A percentile compares a stretch with the other conserved stretches of the same genome.
phyloP scores from a whole-genome alignment of 805 yeast species.

The Zygosaccharomyces siamensis region DNA sequence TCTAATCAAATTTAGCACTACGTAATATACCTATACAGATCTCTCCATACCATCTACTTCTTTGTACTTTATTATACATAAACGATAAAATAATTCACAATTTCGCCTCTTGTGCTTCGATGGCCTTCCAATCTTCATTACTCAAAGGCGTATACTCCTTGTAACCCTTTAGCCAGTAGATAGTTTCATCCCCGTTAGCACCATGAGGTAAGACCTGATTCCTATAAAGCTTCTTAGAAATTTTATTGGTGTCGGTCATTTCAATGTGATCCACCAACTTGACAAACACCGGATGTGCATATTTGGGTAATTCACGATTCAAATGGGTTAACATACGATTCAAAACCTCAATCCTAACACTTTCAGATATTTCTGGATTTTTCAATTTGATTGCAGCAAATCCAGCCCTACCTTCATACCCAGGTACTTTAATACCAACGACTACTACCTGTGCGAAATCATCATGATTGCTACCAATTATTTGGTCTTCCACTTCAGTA shows the following conservation, averaged over 20 bases:
- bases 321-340: conserved; percentile 37
- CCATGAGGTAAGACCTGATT: conserved; percentile 70
- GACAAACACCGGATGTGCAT: conserved; percentile 80
- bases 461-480: conserved; percentile 37
- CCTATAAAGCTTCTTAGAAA: conserved; percentile 63
- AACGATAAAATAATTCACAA: conserved; percentile 12
- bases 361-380: conserved; percentile 26
- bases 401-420: conserved; percentile 94
- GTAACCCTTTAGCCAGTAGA: conserved; percentile 65
- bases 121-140: conserved; percentile 49
- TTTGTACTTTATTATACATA: neutral
- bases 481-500: conserved; percentile 82
- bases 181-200: conserved; percentile 48
- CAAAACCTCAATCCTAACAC: conserved; percentile 33
- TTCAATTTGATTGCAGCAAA: conserved; percentile 67
- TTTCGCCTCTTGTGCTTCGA: conserved; percentile 27
- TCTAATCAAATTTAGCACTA: neutral
- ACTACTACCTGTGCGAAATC: conserved; percentile 65
- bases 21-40: neutral
- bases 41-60: neutral
- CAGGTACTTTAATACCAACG: conserved; percentile 79
- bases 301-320: conserved; percentile 57
- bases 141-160: conserved; percentile 51
- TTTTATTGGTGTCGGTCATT: conserved; percentile 77
- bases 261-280: conserved; percentile 60